Evolutionary conservation across 2,329 filamentous ascomycete species (phyloP), one percentile per base, ranked within the genome.

Genomic region (Cladosporium velox): DNA sequence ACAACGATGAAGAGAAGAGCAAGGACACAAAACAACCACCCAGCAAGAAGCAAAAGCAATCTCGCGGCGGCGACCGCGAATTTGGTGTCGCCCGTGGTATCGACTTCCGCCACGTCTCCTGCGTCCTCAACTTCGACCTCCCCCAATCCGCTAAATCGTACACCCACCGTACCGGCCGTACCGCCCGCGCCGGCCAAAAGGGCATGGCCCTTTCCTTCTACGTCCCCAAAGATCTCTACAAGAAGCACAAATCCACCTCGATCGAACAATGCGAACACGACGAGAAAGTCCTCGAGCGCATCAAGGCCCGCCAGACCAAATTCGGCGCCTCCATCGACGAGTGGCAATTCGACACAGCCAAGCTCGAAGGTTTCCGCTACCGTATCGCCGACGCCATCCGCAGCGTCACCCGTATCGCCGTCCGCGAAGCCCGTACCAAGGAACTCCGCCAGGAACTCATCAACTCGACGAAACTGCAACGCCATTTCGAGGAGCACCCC

Each of bases 161-260:
- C 79, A 96, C 91, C n/a, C 95, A 99, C 79, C 90, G 95, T 64
- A 96, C 99, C 73, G 95, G 95, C 35, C 89, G 95, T 35, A 99
- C 95, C 6, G 95, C 92, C 1, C 88, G 95, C 68, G 95, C 93
- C 1, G 94, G 93, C 12, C 92, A 96, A 76, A 89, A 91, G 1
- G 95, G 95, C 67, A 98, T 97, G 86, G 93, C 95, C 0, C 85
- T 99, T n/a, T 97, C 93, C 11, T 97, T 99, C 77, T 91, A 96
- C 61, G 86, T 99, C 3, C 94, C 95, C 10, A 85, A 88, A 60
- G 88, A 92, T 0, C 85, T 90, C 55, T 97, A 90, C 79, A 88
- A 91, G 71, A 97, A 97, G 78, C 94, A 98, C 81, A 91, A 92
- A 74, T 90, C 93, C 1, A 98, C 94, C 0, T 88, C 87, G 59